Evolutionary conservation across 2,329 filamentous ascomycete genomes (phyloP).

Genomic region (Coniochaeta sp.): DNA sequence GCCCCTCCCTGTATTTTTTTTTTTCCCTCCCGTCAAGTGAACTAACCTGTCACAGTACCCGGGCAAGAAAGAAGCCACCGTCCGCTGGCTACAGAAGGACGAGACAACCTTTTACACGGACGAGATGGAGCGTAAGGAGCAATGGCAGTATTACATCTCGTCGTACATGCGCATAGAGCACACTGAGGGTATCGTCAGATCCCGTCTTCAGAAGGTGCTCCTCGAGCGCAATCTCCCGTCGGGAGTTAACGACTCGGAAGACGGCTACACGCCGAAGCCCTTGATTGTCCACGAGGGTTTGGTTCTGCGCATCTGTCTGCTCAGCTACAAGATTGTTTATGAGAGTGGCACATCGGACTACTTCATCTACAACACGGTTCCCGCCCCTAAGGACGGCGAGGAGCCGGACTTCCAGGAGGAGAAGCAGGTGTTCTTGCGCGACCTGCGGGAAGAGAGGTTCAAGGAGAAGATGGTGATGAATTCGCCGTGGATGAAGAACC

Average conservation of each 20-base stretch:
- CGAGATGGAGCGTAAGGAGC: constrained; percentile 73
- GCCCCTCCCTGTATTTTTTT: constrained; percentile 3
- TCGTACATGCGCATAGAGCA: constrained; percentile 84
- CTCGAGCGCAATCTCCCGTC: constrained; percentile 64
- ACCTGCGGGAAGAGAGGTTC: constrained; percentile 41
- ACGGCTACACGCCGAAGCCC: constrained; percentile 53
- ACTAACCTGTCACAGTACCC: constrained; percentile 51
- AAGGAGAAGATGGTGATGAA: constrained; percentile 78
- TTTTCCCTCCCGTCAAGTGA: neutral
- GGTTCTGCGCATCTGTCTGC: constrained; percentile 66
- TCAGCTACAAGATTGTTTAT: constrained; percentile 75
- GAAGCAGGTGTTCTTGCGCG: constrained; percentile 18
- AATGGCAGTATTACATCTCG: constrained; percentile 94
- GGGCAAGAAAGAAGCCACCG: constrained; percentile 56
- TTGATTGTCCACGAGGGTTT: constrained; percentile 60
- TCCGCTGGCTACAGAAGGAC: constrained; percentile 63
- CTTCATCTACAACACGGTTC: constrained; percentile 59
- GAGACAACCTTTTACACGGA: constrained; percentile 80
- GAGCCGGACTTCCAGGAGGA: constrained; percentile 47
- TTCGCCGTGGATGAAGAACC: constrained; percentile 70
- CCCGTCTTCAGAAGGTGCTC: constrained; percentile 60
- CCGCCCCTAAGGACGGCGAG: constrained; percentile 41
- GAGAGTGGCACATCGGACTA: constrained; percentile 63
- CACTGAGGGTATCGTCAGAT: constrained; percentile 68
- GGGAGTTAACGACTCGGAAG: constrained; percentile 53